Percentiles rank a stretch among this genome's conserved stretches.
Conservation (phyloP, 257 asterid species). For the Capsicum rhomboideum region DNA sequence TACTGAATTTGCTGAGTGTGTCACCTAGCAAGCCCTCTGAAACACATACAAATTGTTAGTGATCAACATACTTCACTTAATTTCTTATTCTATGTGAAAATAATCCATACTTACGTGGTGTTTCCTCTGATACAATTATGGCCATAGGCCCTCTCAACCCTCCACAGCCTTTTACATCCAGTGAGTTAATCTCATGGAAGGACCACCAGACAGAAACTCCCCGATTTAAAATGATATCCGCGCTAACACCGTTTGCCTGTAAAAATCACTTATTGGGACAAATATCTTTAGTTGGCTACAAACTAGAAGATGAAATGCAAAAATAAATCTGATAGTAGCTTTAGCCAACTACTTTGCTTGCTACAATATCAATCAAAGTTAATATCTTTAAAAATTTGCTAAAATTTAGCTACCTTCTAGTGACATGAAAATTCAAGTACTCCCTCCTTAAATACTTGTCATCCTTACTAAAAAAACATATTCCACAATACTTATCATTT, state of each 20-base stretch:
- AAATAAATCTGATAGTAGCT: neutral
- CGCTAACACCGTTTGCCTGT: slow-evolving; percentile 69
- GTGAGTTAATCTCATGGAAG: slow-evolving; percentile 56
- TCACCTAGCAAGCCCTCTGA: slow-evolving; percentile 98
- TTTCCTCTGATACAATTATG: slow-evolving; percentile 91
- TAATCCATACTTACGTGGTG: slow-evolving; percentile 70
- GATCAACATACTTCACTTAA: neutral
- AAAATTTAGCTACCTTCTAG: neutral
- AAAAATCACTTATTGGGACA: neutral
- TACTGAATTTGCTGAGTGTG: slow-evolving; percentile 97
- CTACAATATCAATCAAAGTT: neutral
- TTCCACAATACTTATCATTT: too few species aligned
- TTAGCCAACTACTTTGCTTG: neutral
- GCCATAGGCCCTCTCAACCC: slow-evolving; percentile 92
- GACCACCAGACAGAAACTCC: slow-evolving; percentile 86
- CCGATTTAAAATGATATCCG: slow-evolving; percentile 65
- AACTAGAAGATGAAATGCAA: neutral
- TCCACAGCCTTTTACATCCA: slow-evolving; percentile 48
- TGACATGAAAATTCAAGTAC: neutral
- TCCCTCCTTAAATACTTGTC: too few species aligned
- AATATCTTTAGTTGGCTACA: neutral
- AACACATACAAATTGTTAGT: slow-evolving; percentile 5
- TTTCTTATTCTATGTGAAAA: neutral
- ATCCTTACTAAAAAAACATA: too few species aligned
- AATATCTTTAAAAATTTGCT: neutral